Evolutionary conservation across 2,329 filamentous ascomycete genomes (phyloP).

Genomic region (Thelonectria olida): DNA sequence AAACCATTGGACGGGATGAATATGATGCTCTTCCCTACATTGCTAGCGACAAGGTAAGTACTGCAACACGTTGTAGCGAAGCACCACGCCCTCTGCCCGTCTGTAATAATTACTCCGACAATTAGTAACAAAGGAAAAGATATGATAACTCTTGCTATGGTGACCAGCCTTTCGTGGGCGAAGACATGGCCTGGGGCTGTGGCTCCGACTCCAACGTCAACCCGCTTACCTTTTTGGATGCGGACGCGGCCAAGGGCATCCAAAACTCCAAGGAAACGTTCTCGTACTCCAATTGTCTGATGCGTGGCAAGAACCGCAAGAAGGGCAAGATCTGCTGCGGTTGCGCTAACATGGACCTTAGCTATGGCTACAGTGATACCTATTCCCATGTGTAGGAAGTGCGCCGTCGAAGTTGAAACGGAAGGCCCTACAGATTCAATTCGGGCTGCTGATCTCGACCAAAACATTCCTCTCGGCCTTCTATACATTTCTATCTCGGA

Average conservation of each 20-base stretch:
- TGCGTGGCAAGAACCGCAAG: neutral
- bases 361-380: neutral
- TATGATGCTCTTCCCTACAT: neutral
- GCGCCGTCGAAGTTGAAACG: neutral
- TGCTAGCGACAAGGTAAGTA: neutral
- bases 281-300: neutral
- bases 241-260: neutral
- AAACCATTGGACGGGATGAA: neutral
- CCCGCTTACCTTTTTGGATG: neutral
- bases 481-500: too few relatives aligned
- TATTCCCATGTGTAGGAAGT: neutral
- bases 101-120: neutral
- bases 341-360: neutral
- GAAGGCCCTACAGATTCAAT: too few relatives aligned
- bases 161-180: neutral
- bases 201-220: neutral
- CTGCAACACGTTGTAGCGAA: neutral
- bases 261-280: neutral
- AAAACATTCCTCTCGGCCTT: too few relatives aligned
- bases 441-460: too few relatives aligned
- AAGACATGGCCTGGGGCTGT: neutral
- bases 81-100: neutral
- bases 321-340: neutral
- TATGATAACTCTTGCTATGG: neutral
- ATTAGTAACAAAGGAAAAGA: neutral